Evolutionary conservation across 768 basidiomycete species (phyloP).

Genomic region (Gymnopilus junonius): DNA sequence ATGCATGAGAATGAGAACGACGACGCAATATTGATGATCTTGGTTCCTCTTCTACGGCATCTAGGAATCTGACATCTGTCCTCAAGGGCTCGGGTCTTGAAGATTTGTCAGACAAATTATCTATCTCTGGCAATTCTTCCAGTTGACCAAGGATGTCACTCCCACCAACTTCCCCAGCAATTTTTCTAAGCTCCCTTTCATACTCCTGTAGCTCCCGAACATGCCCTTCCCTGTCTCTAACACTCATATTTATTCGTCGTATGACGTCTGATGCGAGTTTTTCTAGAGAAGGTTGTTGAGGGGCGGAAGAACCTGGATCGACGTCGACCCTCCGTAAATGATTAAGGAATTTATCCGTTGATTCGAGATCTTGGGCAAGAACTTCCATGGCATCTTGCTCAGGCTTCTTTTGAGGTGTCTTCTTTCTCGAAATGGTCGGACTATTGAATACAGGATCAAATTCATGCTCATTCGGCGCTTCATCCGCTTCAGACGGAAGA

Average conservation of each 20-base stretch:
- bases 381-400: slow-evolving; percentile 73
- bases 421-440: slow-evolving; percentile 35
- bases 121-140: slow-evolving; percentile 59
- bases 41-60: slow-evolving; percentile 35
- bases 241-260: slow-evolving; percentile 73
- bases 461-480: slow-evolving; percentile 27
- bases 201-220: slow-evolving; percentile 77
- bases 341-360: slow-evolving; percentile 76
- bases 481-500: slow-evolving; percentile 31
- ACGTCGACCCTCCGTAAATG: slow-evolving; percentile 74
- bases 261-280: slow-evolving; percentile 76
- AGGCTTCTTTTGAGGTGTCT: slow-evolving; percentile 32
- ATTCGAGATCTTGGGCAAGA: slow-evolving; percentile 73
- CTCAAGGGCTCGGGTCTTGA: slow-evolving; percentile 25
- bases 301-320: slow-evolving; percentile 42
- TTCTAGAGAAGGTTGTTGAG: slow-evolving; percentile 59
- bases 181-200: slow-evolving; percentile 80
- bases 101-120: slow-evolving; percentile 46
- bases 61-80: slow-evolving; percentile 29
- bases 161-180: slow-evolving; percentile 79
- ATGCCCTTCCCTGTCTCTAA: slow-evolving; percentile 79
- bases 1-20: slow-evolving; percentile 32
- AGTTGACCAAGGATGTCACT: slow-evolving; percentile 71
- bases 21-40: slow-evolving; percentile 19
- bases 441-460: slow-evolving; percentile 49